Evolutionary conservation across 2,329 filamentous ascomycete species (phyloP).

Genomic region (Arthrobotrys entomopaga): DNA sequence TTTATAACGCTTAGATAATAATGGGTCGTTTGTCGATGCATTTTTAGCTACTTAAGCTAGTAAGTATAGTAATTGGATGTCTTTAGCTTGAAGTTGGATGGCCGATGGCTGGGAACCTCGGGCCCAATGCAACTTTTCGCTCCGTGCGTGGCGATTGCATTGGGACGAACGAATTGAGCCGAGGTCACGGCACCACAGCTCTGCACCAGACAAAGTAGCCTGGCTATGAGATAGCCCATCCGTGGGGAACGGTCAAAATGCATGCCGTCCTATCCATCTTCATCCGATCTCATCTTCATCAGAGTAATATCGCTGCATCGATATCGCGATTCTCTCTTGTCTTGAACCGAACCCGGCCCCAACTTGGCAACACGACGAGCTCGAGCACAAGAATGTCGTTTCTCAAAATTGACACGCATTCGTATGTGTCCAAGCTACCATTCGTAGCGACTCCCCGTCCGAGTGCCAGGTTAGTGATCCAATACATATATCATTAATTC

Average conservation of each 20-base stretch:
- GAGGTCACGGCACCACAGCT: conserved; percentile 30
- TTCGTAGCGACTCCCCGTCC: conserved; percentile 67
- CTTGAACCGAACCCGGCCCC: conserved; percentile 8
- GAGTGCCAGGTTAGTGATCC: conserved; percentile 69
- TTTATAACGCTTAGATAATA: no score
- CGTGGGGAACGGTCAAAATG: background rate
- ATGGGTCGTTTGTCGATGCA: no score
- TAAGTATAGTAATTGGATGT: no score
- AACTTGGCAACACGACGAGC: background rate
- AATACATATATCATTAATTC: background rate
- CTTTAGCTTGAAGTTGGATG: no score
- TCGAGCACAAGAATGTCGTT: conserved; percentile 20
- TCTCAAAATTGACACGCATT: conserved; percentile 37
- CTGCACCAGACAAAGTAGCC: conserved; percentile 5
- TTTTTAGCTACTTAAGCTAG: no score
- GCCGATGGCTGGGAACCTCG: conserved; percentile 1
- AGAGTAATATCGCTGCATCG: conserved; percentile 1
- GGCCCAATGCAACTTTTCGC: background rate
- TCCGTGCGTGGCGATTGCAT: background rate
- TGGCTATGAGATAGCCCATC: background rate
- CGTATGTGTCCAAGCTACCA: conserved; percentile 47
- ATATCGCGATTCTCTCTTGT: conserved; percentile 14
- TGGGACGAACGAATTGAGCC: conserved; percentile 37
- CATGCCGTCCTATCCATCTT: conserved; percentile 26
- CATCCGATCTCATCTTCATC: conserved; percentile 16